A percentile compares a stretch with the other conserved stretches of the same genome.
These are phyloP conservation scores for Arthrobotrys musiformis DNA, from an alignment of 2,329 filamentous ascomycete species.

Conservation along the genomic window DNA sequence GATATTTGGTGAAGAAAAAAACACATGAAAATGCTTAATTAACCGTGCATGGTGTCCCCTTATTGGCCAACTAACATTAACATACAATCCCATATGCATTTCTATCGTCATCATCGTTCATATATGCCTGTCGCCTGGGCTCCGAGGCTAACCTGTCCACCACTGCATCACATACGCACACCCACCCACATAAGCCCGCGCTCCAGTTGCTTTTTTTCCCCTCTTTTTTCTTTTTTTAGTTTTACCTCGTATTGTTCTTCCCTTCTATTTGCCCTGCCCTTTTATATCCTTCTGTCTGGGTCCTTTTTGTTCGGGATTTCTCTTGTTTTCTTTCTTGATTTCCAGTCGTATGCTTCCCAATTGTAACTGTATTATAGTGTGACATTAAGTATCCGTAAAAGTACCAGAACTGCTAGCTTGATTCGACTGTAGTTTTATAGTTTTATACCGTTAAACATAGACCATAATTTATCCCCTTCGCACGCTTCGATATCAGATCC, in stretches of 20 bases:
- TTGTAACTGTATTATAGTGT: conserved; percentile 45
- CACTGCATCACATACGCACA: background rate
- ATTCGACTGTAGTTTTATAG: background rate
- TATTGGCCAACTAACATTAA: background rate
- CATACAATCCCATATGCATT: background rate
- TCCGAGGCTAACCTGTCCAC: too few relatives aligned
- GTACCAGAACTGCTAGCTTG: too few relatives aligned
- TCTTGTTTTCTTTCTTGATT: background rate
- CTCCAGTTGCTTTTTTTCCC: background rate
- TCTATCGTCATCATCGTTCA: background rate
- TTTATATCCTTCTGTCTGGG: conserved; percentile 1
- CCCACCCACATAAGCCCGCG: too few relatives aligned
- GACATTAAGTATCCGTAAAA: conserved; percentile 38
- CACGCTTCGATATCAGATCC: too few relatives aligned
- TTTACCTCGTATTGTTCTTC: background rate
- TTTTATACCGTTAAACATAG: background rate
- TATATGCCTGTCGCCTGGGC: background rate
- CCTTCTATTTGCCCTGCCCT: background rate
- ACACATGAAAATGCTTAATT: background rate
- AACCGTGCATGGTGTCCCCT: background rate
- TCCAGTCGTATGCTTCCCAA: background rate
- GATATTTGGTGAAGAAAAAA: background rate
- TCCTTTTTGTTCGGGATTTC: background rate
- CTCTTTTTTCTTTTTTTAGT: background rate
- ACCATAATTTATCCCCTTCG: too few relatives aligned